Evolutionary conservation across 169 alveolate species (phyloP).

Genomic region (Plasmodium reichenowi): DNA sequence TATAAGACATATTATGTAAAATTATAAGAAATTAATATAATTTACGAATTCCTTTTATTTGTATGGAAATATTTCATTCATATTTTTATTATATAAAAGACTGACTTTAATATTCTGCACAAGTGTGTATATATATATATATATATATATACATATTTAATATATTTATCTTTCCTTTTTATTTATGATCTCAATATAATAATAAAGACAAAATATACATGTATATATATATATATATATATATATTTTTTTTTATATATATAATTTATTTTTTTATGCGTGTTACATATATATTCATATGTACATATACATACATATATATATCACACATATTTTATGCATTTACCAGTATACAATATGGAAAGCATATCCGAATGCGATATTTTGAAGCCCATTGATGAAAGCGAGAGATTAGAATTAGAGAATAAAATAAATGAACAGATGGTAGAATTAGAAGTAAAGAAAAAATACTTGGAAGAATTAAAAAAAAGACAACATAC

Average conservation of each 20-base stretch:
- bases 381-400: slow-evolving; percentile 57
- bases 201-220: neutral
- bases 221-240: neutral
- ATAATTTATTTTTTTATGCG: neutral
- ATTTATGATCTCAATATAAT: too few species aligned
- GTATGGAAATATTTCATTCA: too few species aligned
- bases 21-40: too few species aligned
- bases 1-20: too few species aligned
- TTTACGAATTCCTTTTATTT: too few species aligned
- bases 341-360: neutral
- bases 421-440: slow-evolving; percentile 63
- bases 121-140: neutral
- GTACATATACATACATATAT: neutral
- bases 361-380: neutral
- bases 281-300: neutral
- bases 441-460: slow-evolving; percentile 59
- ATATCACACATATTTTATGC: neutral
- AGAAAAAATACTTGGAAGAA: slow-evolving; percentile 62
- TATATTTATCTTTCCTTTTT: too few species aligned
- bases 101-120: neutral
- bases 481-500: slow-evolving; percentile 6
- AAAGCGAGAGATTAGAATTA: slow-evolving; percentile 40
- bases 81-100: too few species aligned
- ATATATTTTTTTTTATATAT: neutral
- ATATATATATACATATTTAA: neutral